phyloP scores from a whole-genome alignment of 306 rosid genomes.

The Glycine latifolia region DNA sequence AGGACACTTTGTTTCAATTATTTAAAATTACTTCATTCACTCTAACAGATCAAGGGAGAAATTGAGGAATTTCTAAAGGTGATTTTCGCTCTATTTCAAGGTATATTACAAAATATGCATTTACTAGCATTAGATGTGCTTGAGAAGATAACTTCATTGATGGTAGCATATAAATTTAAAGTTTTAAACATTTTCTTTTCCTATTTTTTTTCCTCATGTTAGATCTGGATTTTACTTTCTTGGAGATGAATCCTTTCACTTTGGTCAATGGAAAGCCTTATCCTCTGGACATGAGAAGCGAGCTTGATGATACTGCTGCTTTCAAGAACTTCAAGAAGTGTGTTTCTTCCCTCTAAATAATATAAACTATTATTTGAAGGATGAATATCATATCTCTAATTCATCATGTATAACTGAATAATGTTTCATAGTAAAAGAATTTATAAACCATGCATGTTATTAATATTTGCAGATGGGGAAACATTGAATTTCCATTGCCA shows the following conservation, averaged over 20 bases:
- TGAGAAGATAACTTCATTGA: conserved; percentile 32
- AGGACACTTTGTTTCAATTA: conserved; percentile 14
- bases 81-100: conserved; percentile 77
- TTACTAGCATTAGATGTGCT: background rate
- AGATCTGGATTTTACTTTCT: conserved; percentile 97
- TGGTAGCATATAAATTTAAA: background rate
- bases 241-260: conserved; percentile 98
- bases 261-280: conserved; percentile 91
- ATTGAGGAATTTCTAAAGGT: conserved; percentile 79
- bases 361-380: conserved; percentile 31
- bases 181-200: background rate
- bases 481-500: conserved; percentile 89
- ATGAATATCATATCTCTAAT: conserved; percentile 31
- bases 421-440: background rate
- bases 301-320: conserved; percentile 94
- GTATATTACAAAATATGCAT: conserved; percentile 47
- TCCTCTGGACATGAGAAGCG: conserved; percentile 99
- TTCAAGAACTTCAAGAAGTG: conserved; percentile 98
- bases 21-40: conserved; percentile 8
- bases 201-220: conserved; percentile 22
- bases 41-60: conserved; percentile 72
- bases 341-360: conserved; percentile 39
- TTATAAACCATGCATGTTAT: conserved; percentile 31
- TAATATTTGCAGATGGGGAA: conserved; percentile 77
- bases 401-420: background rate